These are phyloP conservation scores for Aspergillus haitiensis DNA, from an alignment of 495 filamentous ascomycete species.

Conservation along the genomic window DNA sequence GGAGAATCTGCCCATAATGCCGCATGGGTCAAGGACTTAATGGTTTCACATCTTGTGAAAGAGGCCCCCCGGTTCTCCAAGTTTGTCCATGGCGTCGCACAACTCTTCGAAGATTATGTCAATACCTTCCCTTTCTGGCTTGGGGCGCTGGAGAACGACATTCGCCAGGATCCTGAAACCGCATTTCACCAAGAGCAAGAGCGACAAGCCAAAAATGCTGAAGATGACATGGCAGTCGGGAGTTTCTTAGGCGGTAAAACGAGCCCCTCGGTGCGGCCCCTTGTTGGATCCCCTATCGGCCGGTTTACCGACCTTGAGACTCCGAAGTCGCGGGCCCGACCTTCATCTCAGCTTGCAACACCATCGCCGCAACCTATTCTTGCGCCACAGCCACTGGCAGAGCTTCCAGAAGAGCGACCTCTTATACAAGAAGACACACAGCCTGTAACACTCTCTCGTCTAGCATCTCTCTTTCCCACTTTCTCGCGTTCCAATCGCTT, in stretches of 20 bases:
- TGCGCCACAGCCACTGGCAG: conserved; percentile 18
- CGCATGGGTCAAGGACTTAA: conserved; percentile 88
- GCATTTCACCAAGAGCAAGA: conserved; percentile 93
- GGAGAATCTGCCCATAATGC: conserved; percentile 65
- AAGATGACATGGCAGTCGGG: conserved; percentile 86
- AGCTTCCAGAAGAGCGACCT: conserved; percentile 21
- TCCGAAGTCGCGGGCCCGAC: conserved; percentile 23
- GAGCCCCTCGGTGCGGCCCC: conserved; percentile 45
- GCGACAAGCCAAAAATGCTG: conserved; percentile 70
- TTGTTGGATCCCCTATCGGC: conserved; percentile 59
- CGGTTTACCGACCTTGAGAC: conserved; percentile 29
- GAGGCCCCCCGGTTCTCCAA: conserved; percentile 90
- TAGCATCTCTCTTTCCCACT: conserved; percentile 64
- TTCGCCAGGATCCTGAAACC: conserved; percentile 83
- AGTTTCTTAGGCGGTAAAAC: conserved; percentile 64
- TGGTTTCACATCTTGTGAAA: conserved; percentile 88
- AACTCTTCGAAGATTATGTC: conserved; percentile 91
- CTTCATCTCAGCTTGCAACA: conserved; percentile 27
- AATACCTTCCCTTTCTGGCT: conserved; percentile 98
- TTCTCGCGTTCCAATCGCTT: conserved; percentile 71
- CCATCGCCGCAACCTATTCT: conserved; percentile 27
- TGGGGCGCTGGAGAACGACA: conserved; percentile 83
- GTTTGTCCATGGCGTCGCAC: conserved; percentile 89
- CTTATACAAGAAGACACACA: conserved; percentile 21
- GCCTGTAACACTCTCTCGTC: conserved; percentile 36